Conservation (phyloP, 192 early-diverging fungal genomes). For the Backusella tuberculispora region DNA sequence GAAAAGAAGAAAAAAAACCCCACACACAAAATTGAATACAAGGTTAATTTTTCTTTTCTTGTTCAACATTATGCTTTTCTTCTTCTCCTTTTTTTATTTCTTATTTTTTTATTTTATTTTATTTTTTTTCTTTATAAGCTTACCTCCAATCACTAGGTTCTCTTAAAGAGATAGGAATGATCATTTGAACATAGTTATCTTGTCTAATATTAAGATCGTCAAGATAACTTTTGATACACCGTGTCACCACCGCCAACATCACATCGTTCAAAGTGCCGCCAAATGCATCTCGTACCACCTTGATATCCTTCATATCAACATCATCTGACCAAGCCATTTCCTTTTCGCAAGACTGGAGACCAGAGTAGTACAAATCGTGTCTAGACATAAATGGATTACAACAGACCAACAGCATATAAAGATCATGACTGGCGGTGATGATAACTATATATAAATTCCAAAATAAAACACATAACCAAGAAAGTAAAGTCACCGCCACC, state of each 20-base stretch:
- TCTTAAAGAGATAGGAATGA: constrained; percentile 42
- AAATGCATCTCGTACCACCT: constrained; percentile 34
- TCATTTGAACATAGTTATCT: constrained; percentile 27
- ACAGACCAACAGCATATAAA: neutral
- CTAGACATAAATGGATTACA: neutral
- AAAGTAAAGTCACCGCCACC: neutral
- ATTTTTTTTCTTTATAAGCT: neutral
- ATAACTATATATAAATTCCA: neutral
- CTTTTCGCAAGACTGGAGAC: constrained; percentile 29
- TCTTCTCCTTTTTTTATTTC: neutral
- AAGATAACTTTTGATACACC: constrained; percentile 30
- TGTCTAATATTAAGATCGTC: constrained; percentile 17
- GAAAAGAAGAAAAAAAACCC: neutral
- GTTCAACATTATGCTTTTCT: constrained; percentile 1
- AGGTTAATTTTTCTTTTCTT: neutral
- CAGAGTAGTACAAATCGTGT: constrained; percentile 32
- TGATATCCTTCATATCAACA: constrained; percentile 29
- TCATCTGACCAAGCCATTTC: constrained; percentile 40
- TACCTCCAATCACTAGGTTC: constrained; percentile 33
- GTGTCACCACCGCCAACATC: constrained; percentile 33
- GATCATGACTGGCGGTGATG: constrained; percentile 6
- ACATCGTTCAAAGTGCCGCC: constrained; percentile 42
- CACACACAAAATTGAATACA: constrained; percentile 17
- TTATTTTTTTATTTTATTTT: neutral
- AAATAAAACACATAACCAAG: neutral